These are phyloP conservation scores for Aristolochia contorta DNA, from an alignment of 164 flowering plant genomes.

Conservation along the genomic window DNA sequence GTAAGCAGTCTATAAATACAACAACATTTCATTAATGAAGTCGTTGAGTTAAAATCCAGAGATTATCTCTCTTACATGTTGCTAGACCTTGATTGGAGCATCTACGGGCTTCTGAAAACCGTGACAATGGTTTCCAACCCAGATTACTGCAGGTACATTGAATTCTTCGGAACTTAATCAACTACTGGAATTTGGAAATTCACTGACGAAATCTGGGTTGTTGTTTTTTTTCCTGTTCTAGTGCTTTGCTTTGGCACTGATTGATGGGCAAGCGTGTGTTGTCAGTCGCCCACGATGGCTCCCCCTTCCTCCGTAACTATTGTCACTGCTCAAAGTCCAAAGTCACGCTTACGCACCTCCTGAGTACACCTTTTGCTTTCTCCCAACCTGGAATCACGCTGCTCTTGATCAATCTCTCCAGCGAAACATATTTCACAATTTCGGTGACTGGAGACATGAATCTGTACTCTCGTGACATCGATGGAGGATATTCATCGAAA, in stretches of 20 bases:
- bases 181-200: not conserved
- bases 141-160: constrained; percentile 56
- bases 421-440: constrained; percentile 31
- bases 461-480: not conserved
- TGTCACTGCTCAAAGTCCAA: constrained; percentile 51
- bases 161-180: too few relatives aligned
- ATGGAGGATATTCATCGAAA: not conserved
- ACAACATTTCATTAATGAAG: too few relatives aligned
- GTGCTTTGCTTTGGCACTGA: constrained; percentile 75
- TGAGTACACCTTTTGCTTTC: not conserved
- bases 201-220: not conserved
- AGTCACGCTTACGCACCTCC: constrained; percentile 13
- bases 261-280: constrained; percentile 62
- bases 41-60: too few relatives aligned
- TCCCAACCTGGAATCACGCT: constrained; percentile 38
- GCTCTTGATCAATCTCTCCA: constrained; percentile 44
- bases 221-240: constrained; percentile 9
- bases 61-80: too few relatives aligned
- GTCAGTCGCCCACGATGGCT: constrained; percentile 16
- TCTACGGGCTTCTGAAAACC: constrained; percentile 63
- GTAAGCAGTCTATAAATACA: too few relatives aligned
- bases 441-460: constrained; percentile 18
- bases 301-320: constrained; percentile 41
- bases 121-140: constrained; percentile 57
- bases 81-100: constrained; percentile 64